These are phyloP conservation scores for Yamadazyma jaroonii DNA, from an alignment of 1,139 yeast genomes.

Conservation along the genomic window DNA sequence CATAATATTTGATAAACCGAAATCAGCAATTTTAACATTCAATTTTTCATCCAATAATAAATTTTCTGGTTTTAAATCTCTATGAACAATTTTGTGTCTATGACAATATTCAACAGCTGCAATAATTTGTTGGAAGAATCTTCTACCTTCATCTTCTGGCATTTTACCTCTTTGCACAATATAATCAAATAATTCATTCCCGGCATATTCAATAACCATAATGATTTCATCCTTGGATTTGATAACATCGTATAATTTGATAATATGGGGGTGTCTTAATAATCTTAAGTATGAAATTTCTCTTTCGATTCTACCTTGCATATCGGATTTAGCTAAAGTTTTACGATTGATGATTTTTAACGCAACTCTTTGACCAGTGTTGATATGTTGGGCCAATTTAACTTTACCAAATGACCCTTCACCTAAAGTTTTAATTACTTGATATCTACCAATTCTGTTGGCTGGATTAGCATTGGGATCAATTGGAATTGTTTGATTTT, in stretches of 20 bases:
- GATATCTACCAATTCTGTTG: constrained; percentile 83
- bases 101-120: constrained; percentile 99
- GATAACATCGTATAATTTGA: constrained; percentile 93
- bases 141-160: constrained; percentile 91
- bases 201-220: constrained; percentile 97
- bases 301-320: constrained; percentile 96
- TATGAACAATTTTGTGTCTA: constrained; percentile 93
- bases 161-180: constrained; percentile 93
- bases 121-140: constrained; percentile 95
- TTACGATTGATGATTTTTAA: constrained; percentile 90
- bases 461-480: constrained; percentile 36
- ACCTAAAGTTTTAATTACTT: constrained; percentile 89
- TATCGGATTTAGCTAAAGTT: constrained; percentile 91
- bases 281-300: constrained; percentile 88
- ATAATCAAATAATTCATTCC: constrained; percentile 92
- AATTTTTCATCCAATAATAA: constrained; percentile 84
- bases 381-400: constrained; percentile 88
- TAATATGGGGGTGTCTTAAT: constrained; percentile 94
- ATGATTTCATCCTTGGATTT: constrained; percentile 94
- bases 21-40: constrained; percentile 95
- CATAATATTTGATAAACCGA: constrained; percentile 94
- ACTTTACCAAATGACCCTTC: constrained; percentile 99
- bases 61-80: constrained; percentile 95
- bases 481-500: constrained; percentile 16
- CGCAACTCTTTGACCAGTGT: constrained; percentile 93